Conservation (phyloP, 495 filamentous ascomycete species). For the Penicillium goetzii region DNA sequence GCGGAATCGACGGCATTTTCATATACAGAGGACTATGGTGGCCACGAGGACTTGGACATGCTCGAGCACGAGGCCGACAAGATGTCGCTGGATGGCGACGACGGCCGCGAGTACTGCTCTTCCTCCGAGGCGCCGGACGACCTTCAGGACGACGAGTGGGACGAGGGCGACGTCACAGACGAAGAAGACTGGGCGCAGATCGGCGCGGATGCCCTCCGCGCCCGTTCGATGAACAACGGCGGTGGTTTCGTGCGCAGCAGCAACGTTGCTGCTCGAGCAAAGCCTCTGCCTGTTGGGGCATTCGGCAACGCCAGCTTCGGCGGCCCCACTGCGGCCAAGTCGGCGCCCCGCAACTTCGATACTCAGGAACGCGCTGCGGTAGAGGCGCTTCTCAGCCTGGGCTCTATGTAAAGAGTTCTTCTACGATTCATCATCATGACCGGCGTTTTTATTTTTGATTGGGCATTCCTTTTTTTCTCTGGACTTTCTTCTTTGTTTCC, state of each 20-base stretch:
- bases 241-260: slow-evolving; percentile 40
- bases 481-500: not conserved
- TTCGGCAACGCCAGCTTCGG: slow-evolving; percentile 17
- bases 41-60: slow-evolving; percentile 62
- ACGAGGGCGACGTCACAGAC: slow-evolving; percentile 87
- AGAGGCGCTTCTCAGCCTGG: slow-evolving; percentile 81
- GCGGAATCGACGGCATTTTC: slow-evolving; percentile 74
- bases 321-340: slow-evolving; percentile 41
- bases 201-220: slow-evolving; percentile 81
- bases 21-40: slow-evolving; percentile 63
- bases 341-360: slow-evolving; percentile 42
- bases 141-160: slow-evolving; percentile 62
- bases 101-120: slow-evolving; percentile 62
- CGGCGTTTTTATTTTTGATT: slow-evolving; percentile 32
- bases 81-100: slow-evolving; percentile 88
- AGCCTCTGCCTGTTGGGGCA: slow-evolving; percentile 49
- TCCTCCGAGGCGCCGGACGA: slow-evolving; percentile 75
- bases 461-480: not conserved
- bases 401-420: slow-evolving; percentile 71
- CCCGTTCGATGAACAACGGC: slow-evolving; percentile 59
- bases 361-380: slow-evolving; percentile 76
- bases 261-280: slow-evolving; percentile 30
- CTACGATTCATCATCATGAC: slow-evolving; percentile 26
- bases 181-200: slow-evolving; percentile 96
- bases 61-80: slow-evolving; percentile 89